These are phyloP conservation scores for Urtica urens DNA, from an alignment of 306 rosid species.

Conservation along the genomic window DNA sequence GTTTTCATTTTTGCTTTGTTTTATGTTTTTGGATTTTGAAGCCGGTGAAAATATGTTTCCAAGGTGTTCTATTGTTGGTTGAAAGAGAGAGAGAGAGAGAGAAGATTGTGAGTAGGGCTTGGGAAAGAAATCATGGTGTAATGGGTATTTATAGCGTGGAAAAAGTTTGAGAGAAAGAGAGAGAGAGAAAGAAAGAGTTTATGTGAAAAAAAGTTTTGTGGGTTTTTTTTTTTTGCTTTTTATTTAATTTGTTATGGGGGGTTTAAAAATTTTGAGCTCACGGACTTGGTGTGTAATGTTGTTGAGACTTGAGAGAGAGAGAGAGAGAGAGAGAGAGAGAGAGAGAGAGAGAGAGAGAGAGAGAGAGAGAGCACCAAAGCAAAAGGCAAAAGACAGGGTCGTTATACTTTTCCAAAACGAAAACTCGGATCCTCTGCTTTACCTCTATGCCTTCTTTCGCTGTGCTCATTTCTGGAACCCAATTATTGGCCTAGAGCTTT, in stretches of 20 bases:
- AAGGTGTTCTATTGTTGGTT: not conserved
- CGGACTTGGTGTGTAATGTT: conserved; percentile 29
- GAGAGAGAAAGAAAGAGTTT: not conserved
- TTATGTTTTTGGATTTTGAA: not conserved
- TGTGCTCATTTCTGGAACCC: not conserved
- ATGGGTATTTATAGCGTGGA: conserved; percentile 34
- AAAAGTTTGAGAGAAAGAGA: not conserved
- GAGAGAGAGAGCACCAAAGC: not conserved
- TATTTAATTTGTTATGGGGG: not conserved
- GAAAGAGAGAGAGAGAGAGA: conserved; percentile 1
- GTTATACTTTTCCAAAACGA: not conserved
- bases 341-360: too few species aligned
- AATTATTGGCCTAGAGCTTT: not conserved
- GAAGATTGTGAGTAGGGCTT: conserved; percentile 17
- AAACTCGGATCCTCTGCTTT: conserved; percentile 3
- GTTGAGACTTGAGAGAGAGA: not conserved
- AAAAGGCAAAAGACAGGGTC: not conserved
- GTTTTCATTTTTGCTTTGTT: conserved; percentile 39
- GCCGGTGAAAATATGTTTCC: not conserved
- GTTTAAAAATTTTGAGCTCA: conserved; percentile 26
- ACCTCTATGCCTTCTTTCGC: not conserved
- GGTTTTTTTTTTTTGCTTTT: not conserved
- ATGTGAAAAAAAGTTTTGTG: not conserved
- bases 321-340: not conserved
- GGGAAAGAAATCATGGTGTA: conserved; percentile 11